phyloP scores from a whole-genome alignment of 768 basidiomycete species.

The Russula vinacea region DNA sequence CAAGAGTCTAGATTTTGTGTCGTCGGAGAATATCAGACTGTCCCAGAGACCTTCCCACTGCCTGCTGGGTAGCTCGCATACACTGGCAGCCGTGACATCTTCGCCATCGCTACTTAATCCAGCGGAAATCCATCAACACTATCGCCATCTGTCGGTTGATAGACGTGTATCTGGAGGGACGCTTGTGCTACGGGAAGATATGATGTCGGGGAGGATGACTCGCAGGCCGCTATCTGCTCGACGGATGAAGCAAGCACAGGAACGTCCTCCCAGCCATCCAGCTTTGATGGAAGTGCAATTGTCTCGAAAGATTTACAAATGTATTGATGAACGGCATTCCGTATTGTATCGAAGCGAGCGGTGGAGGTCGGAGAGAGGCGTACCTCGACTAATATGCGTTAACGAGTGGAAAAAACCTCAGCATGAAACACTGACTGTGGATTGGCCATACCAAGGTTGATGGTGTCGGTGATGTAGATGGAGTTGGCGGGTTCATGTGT shows the following conservation, averaged over 20 bases:
- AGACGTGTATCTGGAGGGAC: slow-evolving; percentile 79
- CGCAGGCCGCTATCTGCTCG: slow-evolving; percentile 71
- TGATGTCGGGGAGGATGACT: slow-evolving; percentile 52
- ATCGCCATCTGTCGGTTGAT: slow-evolving; percentile 70
- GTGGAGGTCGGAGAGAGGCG: slow-evolving; percentile 66
- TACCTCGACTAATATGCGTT: slow-evolving; percentile 65
- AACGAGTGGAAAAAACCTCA: not conserved
- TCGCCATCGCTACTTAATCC: slow-evolving; percentile 55
- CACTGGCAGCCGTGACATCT: slow-evolving; percentile 82
- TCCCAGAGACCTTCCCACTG: slow-evolving; percentile 93
- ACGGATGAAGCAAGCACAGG: slow-evolving; percentile 69
- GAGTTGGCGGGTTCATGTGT: slow-evolving; percentile 17
- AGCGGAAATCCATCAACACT: slow-evolving; percentile 69
- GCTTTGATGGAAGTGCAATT: slow-evolving; percentile 63
- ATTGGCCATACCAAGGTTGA: slow-evolving; percentile 52
- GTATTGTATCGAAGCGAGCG: slow-evolving; percentile 72
- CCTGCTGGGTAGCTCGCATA: slow-evolving; percentile 81
- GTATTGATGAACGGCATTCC: slow-evolving; percentile 57
- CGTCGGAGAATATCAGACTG: slow-evolving; percentile 77
- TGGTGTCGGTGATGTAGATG: slow-evolving; percentile 22
- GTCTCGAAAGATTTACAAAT: slow-evolving; percentile 56
- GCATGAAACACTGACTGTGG: slow-evolving; percentile 47
- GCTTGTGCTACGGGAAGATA: slow-evolving; percentile 57
- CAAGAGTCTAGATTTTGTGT: slow-evolving; percentile 83
- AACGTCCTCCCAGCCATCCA: slow-evolving; percentile 78